Base-by-base conservation (phyloP, 2,329 filamentous ascomycete genomes). In the Lecanosticta acicola region DNA sequence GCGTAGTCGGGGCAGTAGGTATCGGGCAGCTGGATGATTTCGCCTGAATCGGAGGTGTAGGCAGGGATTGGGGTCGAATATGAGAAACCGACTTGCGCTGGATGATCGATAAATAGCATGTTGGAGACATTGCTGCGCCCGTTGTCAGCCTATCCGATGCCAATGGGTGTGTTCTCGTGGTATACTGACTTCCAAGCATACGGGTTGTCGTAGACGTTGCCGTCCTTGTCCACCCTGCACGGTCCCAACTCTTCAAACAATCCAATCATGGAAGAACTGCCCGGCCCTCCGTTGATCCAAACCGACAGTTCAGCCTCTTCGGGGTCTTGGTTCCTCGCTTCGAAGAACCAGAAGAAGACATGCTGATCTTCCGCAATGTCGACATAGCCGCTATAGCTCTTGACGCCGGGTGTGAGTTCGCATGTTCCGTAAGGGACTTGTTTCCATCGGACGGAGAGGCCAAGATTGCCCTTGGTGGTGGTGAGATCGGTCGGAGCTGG, bases 31-130 rank as follows among this genome's bases (percentile, higher is more conserved):
- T 59, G 52, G 18, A 78, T 61, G 32, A 78, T 67, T 8, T 53
- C 39, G 24, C 56, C 58, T 1, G 57, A 37, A 34, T 69, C 62
- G 3, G 17, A 4, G n/a, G 48, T 55, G 48, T 71, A 73, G 1
- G 53, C 70, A 16, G 70, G 66, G 4, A 72, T 63, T 0, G 70
- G 66, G 10, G 66, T 60, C 3, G 69, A 68, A 59, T 81, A 82
- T 9, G 74, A 79, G 56, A 81, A 76, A 1, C 79, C 79, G 3
- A 78, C 74, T 38, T 77, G 73, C 8, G 72, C 75, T 7, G 79
- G 84, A 61, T 86, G 77, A 55, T 87, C 83, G 54, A 87, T 78
- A 64, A 83, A 86, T 13, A 87, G 75, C 74, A 85, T 78, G 53
- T 84, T 84, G 24, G 75, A 76, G 18, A 77, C 72, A 54, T 79